Evolutionary conservation across 2,329 filamentous ascomycete genomes (phyloP).

Genomic region (Pyricularia grisea): DNA sequence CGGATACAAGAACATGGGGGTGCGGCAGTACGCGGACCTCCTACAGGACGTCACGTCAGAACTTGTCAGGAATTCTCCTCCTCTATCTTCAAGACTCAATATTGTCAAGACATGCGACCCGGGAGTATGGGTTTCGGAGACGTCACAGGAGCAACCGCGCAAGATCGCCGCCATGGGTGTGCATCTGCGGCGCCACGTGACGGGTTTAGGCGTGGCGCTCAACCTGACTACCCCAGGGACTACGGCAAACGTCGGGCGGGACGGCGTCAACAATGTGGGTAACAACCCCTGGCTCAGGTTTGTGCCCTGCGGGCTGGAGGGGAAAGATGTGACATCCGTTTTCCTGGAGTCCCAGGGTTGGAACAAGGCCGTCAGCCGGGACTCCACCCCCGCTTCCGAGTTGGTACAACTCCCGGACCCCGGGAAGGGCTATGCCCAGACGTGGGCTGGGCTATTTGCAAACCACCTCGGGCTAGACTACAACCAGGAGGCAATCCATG

Average conservation of each 20-base stretch:
- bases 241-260: constrained; percentile 15
- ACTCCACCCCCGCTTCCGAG: neutral
- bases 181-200: constrained; percentile 78
- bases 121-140: constrained; percentile 62
- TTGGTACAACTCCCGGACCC: neutral
- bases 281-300: constrained; percentile 58
- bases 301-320: constrained; percentile 80
- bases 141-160: constrained; percentile 24
- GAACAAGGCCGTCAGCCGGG: neutral
- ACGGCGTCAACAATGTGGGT: constrained; percentile 29
- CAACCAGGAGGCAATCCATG: neutral
- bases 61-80: constrained; percentile 32
- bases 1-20: constrained; percentile 48
- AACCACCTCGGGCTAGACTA: neutral
- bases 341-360: neutral
- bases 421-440: neutral
- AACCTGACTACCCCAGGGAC: constrained; percentile 57
- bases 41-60: constrained; percentile 70
- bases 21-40: constrained; percentile 67
- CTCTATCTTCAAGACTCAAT: constrained; percentile 35
- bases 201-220: constrained; percentile 74
- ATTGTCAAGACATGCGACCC: constrained; percentile 64
- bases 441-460: constrained; percentile 2
- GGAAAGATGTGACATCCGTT: constrained; percentile 70
- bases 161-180: constrained; percentile 92